A percentile compares a stretch with the other conserved stretches of the same genome.
These are phyloP conservation scores for Psophocarpus tetragonolobus DNA, from an alignment of 306 rosid genomes.

Conservation along the genomic window DNA sequence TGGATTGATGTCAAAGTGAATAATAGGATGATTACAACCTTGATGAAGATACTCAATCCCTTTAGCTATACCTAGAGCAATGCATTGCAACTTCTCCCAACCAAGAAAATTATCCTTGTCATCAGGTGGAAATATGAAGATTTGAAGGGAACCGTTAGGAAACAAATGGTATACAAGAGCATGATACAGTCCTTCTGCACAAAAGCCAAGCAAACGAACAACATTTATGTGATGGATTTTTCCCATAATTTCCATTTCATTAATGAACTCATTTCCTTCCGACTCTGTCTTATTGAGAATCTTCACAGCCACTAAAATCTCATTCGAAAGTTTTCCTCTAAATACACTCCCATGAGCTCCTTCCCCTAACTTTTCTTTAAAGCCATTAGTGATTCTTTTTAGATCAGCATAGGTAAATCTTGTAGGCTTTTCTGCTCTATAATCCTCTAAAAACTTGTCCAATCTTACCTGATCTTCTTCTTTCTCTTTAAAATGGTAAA, in stretches of 20 bases:
- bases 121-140: not conserved
- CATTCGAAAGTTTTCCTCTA: not conserved
- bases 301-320: not conserved
- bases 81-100: not conserved
- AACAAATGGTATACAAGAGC: not conserved
- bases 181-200: not conserved
- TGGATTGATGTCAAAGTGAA: not conserved
- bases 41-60: constrained; percentile 1
- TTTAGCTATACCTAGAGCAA: not conserved
- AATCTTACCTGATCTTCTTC: not conserved
- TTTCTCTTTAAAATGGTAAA: not conserved
- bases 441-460: not conserved
- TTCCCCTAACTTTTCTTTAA: not conserved
- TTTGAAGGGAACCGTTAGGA: not conserved
- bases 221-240: not conserved
- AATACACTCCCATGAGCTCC: not conserved
- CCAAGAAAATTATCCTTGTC: not conserved
- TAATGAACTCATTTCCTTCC: not conserved
- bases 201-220: not conserved
- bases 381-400: not conserved
- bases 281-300: not conserved
- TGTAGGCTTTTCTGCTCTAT: not conserved
- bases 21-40: not conserved
- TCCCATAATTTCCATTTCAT: not conserved
- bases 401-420: not conserved